phyloP scores from a whole-genome alignment of 352 stramenopile genomes.

The Elongisporangium undulatum region DNA sequence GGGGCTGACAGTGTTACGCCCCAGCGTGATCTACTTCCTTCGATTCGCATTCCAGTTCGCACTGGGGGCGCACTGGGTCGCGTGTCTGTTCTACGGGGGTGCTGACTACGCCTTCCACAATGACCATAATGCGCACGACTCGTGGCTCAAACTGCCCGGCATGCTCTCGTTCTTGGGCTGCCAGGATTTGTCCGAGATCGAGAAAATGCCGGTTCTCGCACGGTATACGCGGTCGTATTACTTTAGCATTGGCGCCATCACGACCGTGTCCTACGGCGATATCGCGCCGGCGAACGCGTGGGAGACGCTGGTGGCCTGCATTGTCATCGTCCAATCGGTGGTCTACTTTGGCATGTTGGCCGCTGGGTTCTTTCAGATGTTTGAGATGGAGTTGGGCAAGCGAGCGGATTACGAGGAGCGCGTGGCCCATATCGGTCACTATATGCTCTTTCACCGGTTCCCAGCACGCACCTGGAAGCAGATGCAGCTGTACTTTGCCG shows the following conservation, averaged over 20 bases:
- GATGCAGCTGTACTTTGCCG: constrained; percentile 72
- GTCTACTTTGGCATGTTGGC: constrained; percentile 78
- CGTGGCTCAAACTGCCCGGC: constrained; percentile 50
- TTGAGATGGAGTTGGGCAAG: constrained; percentile 65
- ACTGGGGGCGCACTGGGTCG: constrained; percentile 48
- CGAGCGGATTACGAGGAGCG: constrained; percentile 63
- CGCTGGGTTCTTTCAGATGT: constrained; percentile 62
- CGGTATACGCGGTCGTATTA: constrained; percentile 52
- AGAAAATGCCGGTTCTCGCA: constrained; percentile 29
- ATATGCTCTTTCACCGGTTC: constrained; percentile 64
- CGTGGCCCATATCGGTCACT: constrained; percentile 49
- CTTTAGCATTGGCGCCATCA: constrained; percentile 76
- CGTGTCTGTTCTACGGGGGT: constrained; percentile 47
- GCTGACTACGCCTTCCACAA: too few relatives aligned
- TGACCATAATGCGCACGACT: too few relatives aligned
- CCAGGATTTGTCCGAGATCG: constrained; percentile 11
- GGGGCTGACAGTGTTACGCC: constrained; percentile 6
- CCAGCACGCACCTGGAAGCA: constrained; percentile 47
- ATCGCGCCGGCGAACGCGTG: constrained; percentile 59
- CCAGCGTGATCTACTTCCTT: constrained; percentile 28
- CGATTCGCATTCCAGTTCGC: constrained; percentile 43
- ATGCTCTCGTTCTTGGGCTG: constrained; percentile 51
- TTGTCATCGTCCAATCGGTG: too few relatives aligned
- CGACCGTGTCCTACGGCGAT: constrained; percentile 67
- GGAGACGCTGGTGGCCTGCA: too few relatives aligned